Conservation (phyloP, 108 stramenopile genomes). For the Ochromonas danica region DNA sequence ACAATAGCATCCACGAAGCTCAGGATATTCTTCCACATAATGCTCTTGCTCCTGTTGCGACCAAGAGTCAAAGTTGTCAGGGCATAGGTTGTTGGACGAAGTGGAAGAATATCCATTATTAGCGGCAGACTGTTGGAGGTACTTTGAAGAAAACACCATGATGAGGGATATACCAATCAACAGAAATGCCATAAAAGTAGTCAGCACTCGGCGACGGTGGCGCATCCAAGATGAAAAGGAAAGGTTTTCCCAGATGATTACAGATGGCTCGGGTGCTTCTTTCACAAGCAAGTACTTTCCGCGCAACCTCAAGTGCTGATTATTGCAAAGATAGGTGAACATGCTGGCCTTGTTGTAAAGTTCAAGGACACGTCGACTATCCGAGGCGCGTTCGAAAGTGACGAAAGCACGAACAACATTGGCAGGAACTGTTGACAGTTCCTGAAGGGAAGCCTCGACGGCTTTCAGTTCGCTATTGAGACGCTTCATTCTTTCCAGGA, state of each 20-base stretch:
- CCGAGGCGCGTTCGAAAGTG: constrained; percentile 54
- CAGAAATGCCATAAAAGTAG: constrained; percentile 54
- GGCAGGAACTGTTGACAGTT: constrained; percentile 34
- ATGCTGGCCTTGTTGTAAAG: constrained; percentile 46
- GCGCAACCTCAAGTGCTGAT: constrained; percentile 50
- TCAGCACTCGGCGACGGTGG: constrained; percentile 50
- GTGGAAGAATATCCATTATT: not conserved
- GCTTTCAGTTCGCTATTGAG: constrained; percentile 49
- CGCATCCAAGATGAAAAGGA: constrained; percentile 33
- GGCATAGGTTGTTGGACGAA: not conserved
- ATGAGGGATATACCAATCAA: constrained; percentile 55
- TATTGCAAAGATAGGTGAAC: constrained; percentile 32
- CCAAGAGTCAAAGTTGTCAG: not conserved
- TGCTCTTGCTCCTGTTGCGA: not conserved
- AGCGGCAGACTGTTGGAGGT: constrained; percentile 50
- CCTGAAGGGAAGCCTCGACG: constrained; percentile 26
- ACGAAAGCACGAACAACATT: constrained; percentile 64
- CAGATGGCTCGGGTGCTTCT: constrained; percentile 55
- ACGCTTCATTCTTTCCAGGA: constrained; percentile 41
- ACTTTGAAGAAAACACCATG: constrained; percentile 59
- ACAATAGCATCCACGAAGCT: constrained; percentile 5
- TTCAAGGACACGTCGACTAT: constrained; percentile 43
- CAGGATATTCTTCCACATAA: not conserved
- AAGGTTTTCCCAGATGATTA: constrained; percentile 60
- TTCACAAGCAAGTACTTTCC: constrained; percentile 43